Percentiles rank a stretch among this genome's conserved stretches.
phyloP scores from a whole-genome alignment of 2,329 filamentous ascomycete genomes.

The Torrubiella hemipterigena region DNA sequence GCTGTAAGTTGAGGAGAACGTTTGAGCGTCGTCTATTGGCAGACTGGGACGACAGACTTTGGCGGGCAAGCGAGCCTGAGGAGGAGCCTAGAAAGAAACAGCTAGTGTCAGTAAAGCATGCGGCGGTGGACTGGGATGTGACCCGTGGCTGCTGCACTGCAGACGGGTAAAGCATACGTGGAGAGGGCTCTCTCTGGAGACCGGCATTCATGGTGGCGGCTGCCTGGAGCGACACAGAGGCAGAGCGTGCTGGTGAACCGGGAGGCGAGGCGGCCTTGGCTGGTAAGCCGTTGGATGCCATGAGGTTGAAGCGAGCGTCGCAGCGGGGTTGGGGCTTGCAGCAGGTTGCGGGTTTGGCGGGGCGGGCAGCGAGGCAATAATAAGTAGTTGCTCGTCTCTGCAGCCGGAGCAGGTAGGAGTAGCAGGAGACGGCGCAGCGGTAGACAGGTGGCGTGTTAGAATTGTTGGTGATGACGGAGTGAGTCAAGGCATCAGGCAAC shows the following conservation, averaged over 20 bases:
- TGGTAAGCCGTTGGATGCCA: conserved; percentile 18
- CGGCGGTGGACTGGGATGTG: too few species aligned
- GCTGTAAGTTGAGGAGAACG: conserved; percentile 60
- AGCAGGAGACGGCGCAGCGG: too few species aligned
- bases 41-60: conserved; percentile 31
- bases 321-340: not conserved
- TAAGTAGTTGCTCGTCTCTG: too few species aligned
- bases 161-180: conserved; percentile 30
- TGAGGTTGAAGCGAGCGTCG: conserved; percentile 4
- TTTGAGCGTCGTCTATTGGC: conserved; percentile 51
- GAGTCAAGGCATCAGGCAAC: too few species aligned
- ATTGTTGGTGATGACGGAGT: too few species aligned
- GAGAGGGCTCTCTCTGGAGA: conserved; percentile 51
- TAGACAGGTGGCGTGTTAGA: too few species aligned
- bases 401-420: too few species aligned
- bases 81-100: conserved; percentile 30
- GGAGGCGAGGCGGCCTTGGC: conserved; percentile 38
- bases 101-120: conserved; percentile 1
- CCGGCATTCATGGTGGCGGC: conserved; percentile 69
- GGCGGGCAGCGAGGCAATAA: too few species aligned
- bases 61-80: conserved; percentile 34
- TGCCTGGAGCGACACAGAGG: conserved; percentile 61
- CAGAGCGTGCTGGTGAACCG: conserved; percentile 50
- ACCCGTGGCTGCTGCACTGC: conserved; percentile 2
- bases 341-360: not conserved